phyloP scores from a whole-genome alignment of 2,329 filamentous ascomycete species.

The Clarireedia hainanense region DNA sequence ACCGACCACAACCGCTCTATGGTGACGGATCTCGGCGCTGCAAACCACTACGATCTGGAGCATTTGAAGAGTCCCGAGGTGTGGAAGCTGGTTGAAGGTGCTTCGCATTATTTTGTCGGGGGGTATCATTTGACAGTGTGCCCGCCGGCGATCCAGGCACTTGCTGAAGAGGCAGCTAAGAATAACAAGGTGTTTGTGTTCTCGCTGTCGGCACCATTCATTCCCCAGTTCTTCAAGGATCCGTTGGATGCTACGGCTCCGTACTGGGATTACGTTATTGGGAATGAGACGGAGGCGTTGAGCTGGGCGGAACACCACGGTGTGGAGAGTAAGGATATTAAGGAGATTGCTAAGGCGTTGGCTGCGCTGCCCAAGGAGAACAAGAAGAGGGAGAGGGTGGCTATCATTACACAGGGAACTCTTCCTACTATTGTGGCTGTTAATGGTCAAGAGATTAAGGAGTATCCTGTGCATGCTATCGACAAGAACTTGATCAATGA shows the following conservation, averaged over 20 bases:
- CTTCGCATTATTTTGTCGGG: conserved; percentile 85
- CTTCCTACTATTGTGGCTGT: conserved; percentile 80
- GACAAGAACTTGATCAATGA: conserved; percentile 75
- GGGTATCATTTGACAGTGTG: conserved; percentile 97
- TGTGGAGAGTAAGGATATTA: conserved; percentile 67
- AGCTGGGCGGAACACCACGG: conserved; percentile 78
- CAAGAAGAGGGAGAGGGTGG: conserved; percentile 70
- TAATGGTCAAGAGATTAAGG: conserved; percentile 63
- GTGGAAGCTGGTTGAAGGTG: conserved; percentile 85
- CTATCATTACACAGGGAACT: conserved; percentile 92
- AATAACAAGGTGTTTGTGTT: conserved; percentile 90
- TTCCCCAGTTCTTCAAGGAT: conserved; percentile 96
- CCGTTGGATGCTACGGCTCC: conserved; percentile 76
- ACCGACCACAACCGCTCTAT: conserved; percentile 93
- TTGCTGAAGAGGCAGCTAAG: conserved; percentile 81
- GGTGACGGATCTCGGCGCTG: conserved; percentile 90
- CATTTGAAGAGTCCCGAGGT: conserved; percentile 87
- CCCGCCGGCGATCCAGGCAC: conserved; percentile 79
- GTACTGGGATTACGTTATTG: conserved; percentile 94
- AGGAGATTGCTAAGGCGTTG: conserved; percentile 77
- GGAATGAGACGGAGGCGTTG: conserved; percentile 92
- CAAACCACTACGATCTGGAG: conserved; percentile 93
- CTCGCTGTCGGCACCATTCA: conserved; percentile 92
- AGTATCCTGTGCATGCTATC: conserved; percentile 77
- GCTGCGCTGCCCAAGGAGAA: conserved; percentile 92